Evolutionary conservation across 352 stramenopile genomes (phyloP), one percentile per base, ranked within the genome.

Genomic region (Phytophthora constricta): DNA sequence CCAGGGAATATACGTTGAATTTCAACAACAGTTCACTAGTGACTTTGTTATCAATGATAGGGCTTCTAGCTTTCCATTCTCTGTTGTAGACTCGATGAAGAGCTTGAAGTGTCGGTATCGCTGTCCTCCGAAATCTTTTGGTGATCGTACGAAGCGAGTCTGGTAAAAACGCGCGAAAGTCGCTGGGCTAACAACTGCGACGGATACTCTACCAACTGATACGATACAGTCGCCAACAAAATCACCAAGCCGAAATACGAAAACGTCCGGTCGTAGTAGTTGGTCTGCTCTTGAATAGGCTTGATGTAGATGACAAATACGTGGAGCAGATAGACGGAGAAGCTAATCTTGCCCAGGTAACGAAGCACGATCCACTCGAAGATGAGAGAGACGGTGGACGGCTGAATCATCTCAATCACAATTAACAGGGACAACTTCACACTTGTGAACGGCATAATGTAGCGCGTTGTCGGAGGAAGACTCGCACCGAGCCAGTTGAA

Each of bases 271-370:
- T 76, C 57, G 17, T 71, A 76, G 31, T 68, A 65, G 22, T 53
- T 63, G 1, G 20, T 8, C 31, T 70, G 54, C 2, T 23, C 22
- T 4, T 23, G 13, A 3, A 60, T 33, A 16, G 31, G 23, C 14
- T 60, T 31, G 16, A 50, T 19, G 58, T 72, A 77, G 26, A 81
- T 58, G 34, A 81, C 48, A 31, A 77, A 84, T 19, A 45, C 62
- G 46, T 84, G 76, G 1, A 84, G 62, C 25, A 84, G 34, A 27
- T 81, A 84, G 52, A 81, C 66, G 0, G 76, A 84, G 43, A 74
- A 84, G 42, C 76, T 82, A 39, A 84, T 49, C 34, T 84, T 81
- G 23, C 76, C 76, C 11, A 59, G 72, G 55, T 72, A 81, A 7
- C 55, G 52, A 9, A 80, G n/a, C 9, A 28, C 43, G 26, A 17